A percentile compares a stretch with the other conserved stretches of the same genome.
phyloP scores from a whole-genome alignment of 306 rosid species.

The Glycine latifolia region DNA sequence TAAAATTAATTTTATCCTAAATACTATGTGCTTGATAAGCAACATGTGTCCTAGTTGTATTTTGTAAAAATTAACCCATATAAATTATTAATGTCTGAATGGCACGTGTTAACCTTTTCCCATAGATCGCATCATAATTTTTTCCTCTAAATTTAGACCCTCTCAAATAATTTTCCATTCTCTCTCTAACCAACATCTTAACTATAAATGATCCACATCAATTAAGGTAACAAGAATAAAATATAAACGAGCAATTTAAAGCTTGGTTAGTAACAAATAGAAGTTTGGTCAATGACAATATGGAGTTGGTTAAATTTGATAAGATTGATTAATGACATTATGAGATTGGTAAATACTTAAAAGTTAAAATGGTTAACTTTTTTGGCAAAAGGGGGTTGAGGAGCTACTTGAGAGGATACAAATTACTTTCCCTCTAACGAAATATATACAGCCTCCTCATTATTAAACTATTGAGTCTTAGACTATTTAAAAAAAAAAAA shows the following conservation, averaged over 20 bases:
- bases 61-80: too few species aligned
- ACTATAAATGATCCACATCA: too few species aligned
- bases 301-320: not conserved
- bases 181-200: too few species aligned
- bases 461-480: not conserved
- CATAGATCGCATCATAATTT: too few species aligned
- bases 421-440: not conserved
- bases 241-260: too few species aligned
- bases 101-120: not conserved
- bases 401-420: not conserved
- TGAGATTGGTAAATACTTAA: not conserved
- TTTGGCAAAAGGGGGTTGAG: not conserved
- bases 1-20: too few species aligned
- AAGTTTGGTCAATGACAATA: not conserved
- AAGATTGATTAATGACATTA: not conserved
- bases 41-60: too few species aligned
- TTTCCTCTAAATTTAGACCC: too few species aligned
- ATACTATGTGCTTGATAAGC: too few species aligned
- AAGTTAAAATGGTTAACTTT: not conserved
- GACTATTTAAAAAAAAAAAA: not conserved
- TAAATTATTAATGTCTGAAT: too few species aligned
- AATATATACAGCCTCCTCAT: not conserved
- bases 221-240: too few species aligned
- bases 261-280: not conserved
- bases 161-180: too few species aligned